phyloP scores from a whole-genome alignment of 352 stramenopile species.

The Phytophthora niederhauseri region DNA sequence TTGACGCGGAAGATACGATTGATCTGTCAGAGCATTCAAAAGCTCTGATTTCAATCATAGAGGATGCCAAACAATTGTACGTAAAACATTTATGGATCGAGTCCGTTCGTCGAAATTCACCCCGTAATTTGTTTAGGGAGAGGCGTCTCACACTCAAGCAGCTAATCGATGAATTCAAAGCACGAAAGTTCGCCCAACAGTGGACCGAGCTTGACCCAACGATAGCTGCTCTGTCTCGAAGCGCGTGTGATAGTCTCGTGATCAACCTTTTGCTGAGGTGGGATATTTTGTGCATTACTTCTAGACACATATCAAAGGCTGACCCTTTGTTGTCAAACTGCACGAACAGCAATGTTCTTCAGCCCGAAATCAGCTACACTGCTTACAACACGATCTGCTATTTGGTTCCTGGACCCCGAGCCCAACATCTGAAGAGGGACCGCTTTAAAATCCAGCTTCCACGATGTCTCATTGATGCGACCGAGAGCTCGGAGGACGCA shows the following conservation, averaged over 20 bases:
- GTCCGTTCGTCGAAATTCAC: slow-evolving; percentile 3
- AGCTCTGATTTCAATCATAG: slow-evolving; percentile 51
- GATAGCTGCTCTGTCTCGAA: slow-evolving; percentile 42
- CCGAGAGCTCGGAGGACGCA: not conserved
- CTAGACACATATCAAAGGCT: not conserved
- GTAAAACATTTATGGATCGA: slow-evolving; percentile 8
- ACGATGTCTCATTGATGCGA: slow-evolving; percentile 9
- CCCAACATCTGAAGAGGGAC: slow-evolving; percentile 38
- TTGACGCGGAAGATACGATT: slow-evolving; percentile 26
- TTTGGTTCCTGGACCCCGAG: slow-evolving; percentile 49
- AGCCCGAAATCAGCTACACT: slow-evolving; percentile 79
- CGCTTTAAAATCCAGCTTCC: slow-evolving; percentile 28
- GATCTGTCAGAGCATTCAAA: slow-evolving; percentile 60
- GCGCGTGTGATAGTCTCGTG: slow-evolving; percentile 53
- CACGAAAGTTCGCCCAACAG: slow-evolving; percentile 51
- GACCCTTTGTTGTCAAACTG: slow-evolving; percentile 5
- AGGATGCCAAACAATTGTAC: slow-evolving; percentile 57
- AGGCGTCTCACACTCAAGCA: slow-evolving; percentile 72
- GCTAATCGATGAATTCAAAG: slow-evolving; percentile 70
- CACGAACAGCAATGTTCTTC: slow-evolving; percentile 47
- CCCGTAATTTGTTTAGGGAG: slow-evolving; percentile 39
- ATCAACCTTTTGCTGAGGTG: slow-evolving; percentile 60
- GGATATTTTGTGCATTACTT: not conserved
- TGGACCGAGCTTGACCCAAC: slow-evolving; percentile 41
- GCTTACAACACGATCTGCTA: slow-evolving; percentile 82